A percentile compares a stretch with the other conserved stretches of the same genome.
These are phyloP conservation scores for Acanthamoeba healyi DNA, from an alignment of 208 protist genomes.

Conservation along the genomic window DNA sequence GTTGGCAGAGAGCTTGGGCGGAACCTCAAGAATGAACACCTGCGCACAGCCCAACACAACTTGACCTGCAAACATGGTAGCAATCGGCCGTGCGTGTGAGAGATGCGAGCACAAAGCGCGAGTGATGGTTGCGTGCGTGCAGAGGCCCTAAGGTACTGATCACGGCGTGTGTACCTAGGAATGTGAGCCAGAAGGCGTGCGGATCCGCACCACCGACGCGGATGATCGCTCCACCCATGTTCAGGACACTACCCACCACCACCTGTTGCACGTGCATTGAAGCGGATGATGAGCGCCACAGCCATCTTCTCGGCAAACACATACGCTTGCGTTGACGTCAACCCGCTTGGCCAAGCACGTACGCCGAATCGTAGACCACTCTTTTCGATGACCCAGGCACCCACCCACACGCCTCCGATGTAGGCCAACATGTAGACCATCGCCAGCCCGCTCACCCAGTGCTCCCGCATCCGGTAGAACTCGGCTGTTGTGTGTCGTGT, in stretches of 20 bases:
- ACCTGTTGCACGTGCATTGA: background rate
- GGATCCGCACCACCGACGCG: background rate
- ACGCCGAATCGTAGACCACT: slow-evolving; percentile 41
- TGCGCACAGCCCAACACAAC: background rate
- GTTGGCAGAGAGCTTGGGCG: slow-evolving; percentile 26
- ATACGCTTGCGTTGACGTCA: too few relatives aligned
- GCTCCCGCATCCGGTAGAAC: background rate
- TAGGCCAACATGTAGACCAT: slow-evolving; percentile 68
- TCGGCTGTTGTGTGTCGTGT: too few relatives aligned
- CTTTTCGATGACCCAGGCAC: slow-evolving; percentile 52
- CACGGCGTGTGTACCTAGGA: too few relatives aligned
- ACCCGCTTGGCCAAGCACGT: too few relatives aligned
- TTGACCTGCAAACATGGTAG: too few relatives aligned
- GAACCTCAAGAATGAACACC: slow-evolving; percentile 26
- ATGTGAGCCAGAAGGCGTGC: background rate
- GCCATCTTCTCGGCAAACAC: too few relatives aligned
- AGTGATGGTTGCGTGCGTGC: too few relatives aligned
- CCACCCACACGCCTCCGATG: slow-evolving; percentile 8
- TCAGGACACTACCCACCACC: background rate
- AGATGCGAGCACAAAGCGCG: too few relatives aligned
- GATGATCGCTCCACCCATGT: background rate
- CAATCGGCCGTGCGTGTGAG: too few relatives aligned
- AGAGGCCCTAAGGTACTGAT: too few relatives aligned
- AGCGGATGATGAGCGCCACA: background rate
- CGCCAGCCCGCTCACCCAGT: slow-evolving; percentile 50